Base-by-base conservation (phyloP, 2,329 filamentous ascomycete genomes). In the Trichocomaceae sp. region DNA sequence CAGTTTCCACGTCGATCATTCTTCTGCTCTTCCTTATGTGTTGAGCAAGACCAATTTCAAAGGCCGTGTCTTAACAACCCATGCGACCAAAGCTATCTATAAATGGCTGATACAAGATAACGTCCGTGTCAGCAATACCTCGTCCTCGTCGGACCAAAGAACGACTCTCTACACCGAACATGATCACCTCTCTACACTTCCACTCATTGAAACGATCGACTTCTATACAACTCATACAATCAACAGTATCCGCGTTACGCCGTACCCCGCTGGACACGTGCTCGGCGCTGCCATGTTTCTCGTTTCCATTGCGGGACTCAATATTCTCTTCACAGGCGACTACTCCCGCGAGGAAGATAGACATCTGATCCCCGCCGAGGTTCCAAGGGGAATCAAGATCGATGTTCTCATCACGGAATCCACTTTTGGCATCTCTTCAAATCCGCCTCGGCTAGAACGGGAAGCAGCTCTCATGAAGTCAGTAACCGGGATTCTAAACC, bases 31-130 rank as follows among this genome's bases (percentile, higher is more conserved):
- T 47, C 93, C 93, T 45, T 99, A 97, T 70, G 93, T 99, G 57
- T 82, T 99, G 61, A 88, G 92, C 61, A 99, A 99, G 77, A 97
- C 93, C 37, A 96, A 96, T 72, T 99, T 99, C 77, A 87, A 88
- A 61, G 93, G 93, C 48, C 85, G 91, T 20, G 92, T 97, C 58
- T 97, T 96, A 77, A 99, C 97, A 92, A 99, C 93, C 50, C 93
- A 99, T 77, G 90, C 93, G 1, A 99, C 93, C 47, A 97, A 99
- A 72, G 93, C 93, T 64, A 99, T 99, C 69, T 99, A 99, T 81
- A 97, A 97, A 75, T 97, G 93, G 92, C 83, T 97, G 50, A 96
- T 97, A 59, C 90, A 96, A 72, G 93, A 99, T 73, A 95, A 90
- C 62, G 89, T 99, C 45, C 86, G 93, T 57, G 91, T 99, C 29